Percentiles rank a stretch among this genome's conserved stretches.
Conservation (phyloP, 2,329 filamentous ascomycete species). For the Aspergillus melleus region DNA sequence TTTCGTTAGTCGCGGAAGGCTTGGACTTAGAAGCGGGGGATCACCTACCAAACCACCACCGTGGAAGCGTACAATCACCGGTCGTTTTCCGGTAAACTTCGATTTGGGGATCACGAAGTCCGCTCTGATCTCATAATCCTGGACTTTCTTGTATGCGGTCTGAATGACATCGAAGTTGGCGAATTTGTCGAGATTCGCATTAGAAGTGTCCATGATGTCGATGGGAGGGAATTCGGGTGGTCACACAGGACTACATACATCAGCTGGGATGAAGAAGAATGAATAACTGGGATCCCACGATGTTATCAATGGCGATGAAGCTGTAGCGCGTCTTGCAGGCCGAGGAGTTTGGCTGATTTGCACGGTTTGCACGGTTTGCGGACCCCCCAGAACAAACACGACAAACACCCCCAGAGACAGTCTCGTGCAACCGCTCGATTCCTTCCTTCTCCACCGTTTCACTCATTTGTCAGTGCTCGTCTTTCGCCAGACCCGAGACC, state of each 20-base stretch:
- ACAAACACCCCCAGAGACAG: not conserved
- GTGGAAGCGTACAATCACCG: constrained; percentile 46
- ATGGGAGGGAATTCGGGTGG: no score
- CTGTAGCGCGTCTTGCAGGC: no score
- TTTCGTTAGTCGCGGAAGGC: constrained; percentile 3
- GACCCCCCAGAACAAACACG: not conserved
- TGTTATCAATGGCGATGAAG: not conserved
- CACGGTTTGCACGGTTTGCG: not conserved
- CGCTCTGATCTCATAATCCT: constrained; percentile 35
- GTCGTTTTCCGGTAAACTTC: constrained; percentile 34
- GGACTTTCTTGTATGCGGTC: constrained; percentile 43
- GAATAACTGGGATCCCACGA: not conserved
- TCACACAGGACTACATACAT: not conserved
- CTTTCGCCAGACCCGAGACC: no score
- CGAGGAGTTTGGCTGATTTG: not conserved
- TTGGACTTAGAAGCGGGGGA: no score
- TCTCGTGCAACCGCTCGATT: not conserved
- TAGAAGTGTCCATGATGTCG: not conserved
- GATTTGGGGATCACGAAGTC: constrained; percentile 43
- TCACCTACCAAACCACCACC: constrained; percentile 45
- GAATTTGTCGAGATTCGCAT: constrained; percentile 19
- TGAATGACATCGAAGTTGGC: constrained; percentile 42
- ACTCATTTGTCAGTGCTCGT: no score
- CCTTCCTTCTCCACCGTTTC: no score
- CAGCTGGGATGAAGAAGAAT: not conserved